Evolutionary conservation across 768 basidiomycete genomes (phyloP), one percentile per base, ranked within the genome.

Genomic region (Xerocomellus amylosporus): DNA sequence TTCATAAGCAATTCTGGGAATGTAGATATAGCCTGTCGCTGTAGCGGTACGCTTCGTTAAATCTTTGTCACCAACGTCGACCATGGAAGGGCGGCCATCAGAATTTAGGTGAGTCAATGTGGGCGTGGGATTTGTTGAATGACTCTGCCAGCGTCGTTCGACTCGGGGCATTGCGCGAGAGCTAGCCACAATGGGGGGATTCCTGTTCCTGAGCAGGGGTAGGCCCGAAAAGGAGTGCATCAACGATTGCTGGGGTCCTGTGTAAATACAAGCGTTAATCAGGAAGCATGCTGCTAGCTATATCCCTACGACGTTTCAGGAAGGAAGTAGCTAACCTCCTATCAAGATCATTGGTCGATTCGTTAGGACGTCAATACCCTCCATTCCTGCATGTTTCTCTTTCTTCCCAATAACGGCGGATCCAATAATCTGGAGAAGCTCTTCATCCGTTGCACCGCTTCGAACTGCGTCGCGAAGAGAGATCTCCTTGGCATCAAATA

Each of bases 321-420:
- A 66, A 49, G 61, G 58, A 73, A 68, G 69, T 66, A 83, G 81
- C 89, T 82, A 95, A 86, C 93, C 93, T 73, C 93, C 93, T 71
- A 95, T 95, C 56, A 91, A 75, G 58, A 94, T 94, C 92, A 95
- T 95, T 12, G 91, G 88, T 47, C 88, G 78, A 73, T 93, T 93
- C 43, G 81, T 81, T 39, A 81, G 69, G 51, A 87, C 86, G 67
- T 91, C 84, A 54, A 91, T 88, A 54, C 81, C 78, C 64, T 88
- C 85, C 90, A 92, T 92, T 37, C 85, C 89, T 37, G 84, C 88
- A 64, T 94, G 91, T 63, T 87, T 91, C 68, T 83, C 88, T 65
- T 87, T 80, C 76, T 92, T 93, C 36, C 79, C 80, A 13, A 68
- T 69, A 7, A 91, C 82, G 13, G 90, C 88, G n/a, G 63, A 73